Evolutionary conservation across 1,284 basidiomycete genomes (phyloP).

Genomic region (Marasmius fiardii): DNA sequence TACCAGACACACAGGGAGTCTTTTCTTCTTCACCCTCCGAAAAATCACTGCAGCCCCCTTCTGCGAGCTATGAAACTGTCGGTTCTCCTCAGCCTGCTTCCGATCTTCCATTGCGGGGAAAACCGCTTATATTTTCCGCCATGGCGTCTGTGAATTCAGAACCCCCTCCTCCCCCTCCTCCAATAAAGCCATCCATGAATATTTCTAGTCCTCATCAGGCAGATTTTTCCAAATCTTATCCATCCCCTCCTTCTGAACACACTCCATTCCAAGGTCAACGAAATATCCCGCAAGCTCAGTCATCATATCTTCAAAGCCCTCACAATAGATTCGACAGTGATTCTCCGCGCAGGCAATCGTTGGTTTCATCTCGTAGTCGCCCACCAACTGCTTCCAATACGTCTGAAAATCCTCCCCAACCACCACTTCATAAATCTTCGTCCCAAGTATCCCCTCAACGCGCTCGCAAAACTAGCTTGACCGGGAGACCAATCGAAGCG

Average conservation of each 20-base stretch:
- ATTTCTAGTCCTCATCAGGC: background rate
- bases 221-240: background rate
- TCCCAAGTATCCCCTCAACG: constrained; percentile 7
- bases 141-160: constrained; percentile 21
- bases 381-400: constrained; percentile 2
- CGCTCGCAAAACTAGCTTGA: background rate
- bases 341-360: background rate
- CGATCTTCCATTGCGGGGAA: constrained; percentile 22
- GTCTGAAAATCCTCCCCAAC: constrained; percentile 2
- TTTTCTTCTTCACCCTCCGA: background rate
- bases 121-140: constrained; percentile 39
- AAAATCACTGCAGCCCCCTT: background rate
- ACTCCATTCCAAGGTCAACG: background rate
- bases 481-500: background rate
- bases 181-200: constrained; percentile 3
- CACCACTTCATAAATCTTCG: background rate
- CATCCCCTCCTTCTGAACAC: background rate
- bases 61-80: background rate
- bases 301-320: background rate
- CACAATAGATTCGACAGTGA: background rate
- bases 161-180: background rate
- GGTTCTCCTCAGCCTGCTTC: background rate
- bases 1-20: too few relatives aligned
- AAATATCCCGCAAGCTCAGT: too few relatives aligned
- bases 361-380: background rate